phyloP scores from a whole-genome alignment of 129 eudicot species.

The Pulicaria dysenterica region DNA sequence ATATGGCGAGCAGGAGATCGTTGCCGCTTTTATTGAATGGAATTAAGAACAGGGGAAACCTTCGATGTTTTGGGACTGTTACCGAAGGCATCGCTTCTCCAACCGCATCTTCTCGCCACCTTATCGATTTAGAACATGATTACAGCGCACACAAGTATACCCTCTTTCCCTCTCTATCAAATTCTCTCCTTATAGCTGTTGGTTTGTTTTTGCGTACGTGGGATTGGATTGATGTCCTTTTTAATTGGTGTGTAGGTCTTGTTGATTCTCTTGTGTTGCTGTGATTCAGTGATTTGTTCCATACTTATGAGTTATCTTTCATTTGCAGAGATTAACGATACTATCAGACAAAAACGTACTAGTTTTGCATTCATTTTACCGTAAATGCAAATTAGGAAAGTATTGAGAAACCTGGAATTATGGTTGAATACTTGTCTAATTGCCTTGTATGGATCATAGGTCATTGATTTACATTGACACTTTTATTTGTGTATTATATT shows the following conservation, averaged over 20 bases:
- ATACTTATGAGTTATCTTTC: neutral
- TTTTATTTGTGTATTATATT: neutral
- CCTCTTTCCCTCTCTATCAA: constrained; percentile 1
- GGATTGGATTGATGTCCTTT: neutral
- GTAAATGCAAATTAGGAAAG: constrained; percentile 13
- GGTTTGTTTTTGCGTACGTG: neutral
- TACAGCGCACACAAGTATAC: constrained; percentile 73
- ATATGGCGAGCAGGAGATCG: constrained; percentile 57
- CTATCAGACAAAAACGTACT: neutral
- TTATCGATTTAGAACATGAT: constrained; percentile 59
- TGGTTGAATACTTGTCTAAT: neutral
- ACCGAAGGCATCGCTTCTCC: constrained; percentile 40
- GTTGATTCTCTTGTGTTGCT: constrained; percentile 4
- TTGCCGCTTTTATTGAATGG: constrained; percentile 37
- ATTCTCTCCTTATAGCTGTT: neutral
- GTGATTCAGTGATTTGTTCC: constrained; percentile 8
- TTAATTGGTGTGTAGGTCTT: neutral
- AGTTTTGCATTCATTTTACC: neutral
- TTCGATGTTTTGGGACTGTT: constrained; percentile 44
- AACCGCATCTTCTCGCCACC: constrained; percentile 48
- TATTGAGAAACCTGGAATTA: neutral
- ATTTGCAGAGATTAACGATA: constrained; percentile 2
- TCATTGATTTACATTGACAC: neutral
- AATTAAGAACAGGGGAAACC: constrained; percentile 20
- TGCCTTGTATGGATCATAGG: neutral